Evolutionary conservation across 1,284 basidiomycete genomes (phyloP), one percentile per base, ranked within the genome.

Genomic region (Crepidotus sp.): DNA sequence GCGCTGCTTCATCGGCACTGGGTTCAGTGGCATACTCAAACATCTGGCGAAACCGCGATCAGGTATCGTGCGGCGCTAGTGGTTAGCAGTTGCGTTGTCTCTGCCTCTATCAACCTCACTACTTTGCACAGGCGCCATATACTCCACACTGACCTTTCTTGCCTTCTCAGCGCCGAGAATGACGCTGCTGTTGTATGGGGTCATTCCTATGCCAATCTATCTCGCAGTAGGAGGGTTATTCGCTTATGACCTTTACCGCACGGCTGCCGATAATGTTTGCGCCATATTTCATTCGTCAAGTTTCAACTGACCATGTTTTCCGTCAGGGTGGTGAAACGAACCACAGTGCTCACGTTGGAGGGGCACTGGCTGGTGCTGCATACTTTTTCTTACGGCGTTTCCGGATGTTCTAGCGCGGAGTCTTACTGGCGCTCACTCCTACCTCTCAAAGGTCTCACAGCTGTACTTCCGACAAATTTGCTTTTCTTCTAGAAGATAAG

Each of bases 201-300:
- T 93, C 54, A 62, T 95, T 8, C 92, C 91, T 11, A 70, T 87
- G 48, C 90, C 89, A 0, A 89, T 89, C 0, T 93, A 89, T 87
- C 68, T 73, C 2, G 73, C 77, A 25, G 80, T 93, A 1, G 65
- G 74, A 0, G 90, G 84, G 8, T 66, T 94, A 41, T 83, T 93
- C 55, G 64, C 76, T 4, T 87, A 75, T 54, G 88, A 92, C 55
- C 61, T 76, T 6, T 83, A 77, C 51, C 70, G 72, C 42, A 65
- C 69, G 52, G 62, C 80, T 41, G 53, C 68, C 52, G 51, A 58
- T 36, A 57, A 59, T 55, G 61, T 63, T 37, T 39, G 58, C 14
- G 14, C 1, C 17, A 19, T 5, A 9, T 19, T 9, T 10, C 1
- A 24, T n/a, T 22, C 11, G 9, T 32, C 10, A 6, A 19, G 10